Evolutionary conservation across 2,329 filamentous ascomycete species (phyloP).

Genomic region (Cercospora sesami): DNA sequence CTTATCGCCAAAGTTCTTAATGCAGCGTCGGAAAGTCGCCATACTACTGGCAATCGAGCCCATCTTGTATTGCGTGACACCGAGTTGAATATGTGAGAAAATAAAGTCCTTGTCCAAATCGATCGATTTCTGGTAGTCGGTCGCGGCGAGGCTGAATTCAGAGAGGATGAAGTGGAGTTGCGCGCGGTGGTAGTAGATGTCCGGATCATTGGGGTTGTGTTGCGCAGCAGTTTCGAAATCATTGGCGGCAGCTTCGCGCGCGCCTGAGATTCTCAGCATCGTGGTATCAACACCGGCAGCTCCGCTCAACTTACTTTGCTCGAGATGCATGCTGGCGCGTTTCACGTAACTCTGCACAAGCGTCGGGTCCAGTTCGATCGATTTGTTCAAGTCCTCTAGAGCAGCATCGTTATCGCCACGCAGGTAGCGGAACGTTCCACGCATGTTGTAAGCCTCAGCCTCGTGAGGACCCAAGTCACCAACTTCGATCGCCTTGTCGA

Average conservation of each 20-base stretch:
- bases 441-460: slow-evolving; percentile 92
- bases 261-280: slow-evolving; percentile 55
- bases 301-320: slow-evolving; percentile 65
- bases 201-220: slow-evolving; percentile 85
- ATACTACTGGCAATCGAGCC: slow-evolving; percentile 96
- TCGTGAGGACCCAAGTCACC: slow-evolving; percentile 79
- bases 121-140: slow-evolving; percentile 99
- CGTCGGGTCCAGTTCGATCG: slow-evolving; percentile 81
- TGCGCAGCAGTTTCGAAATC: slow-evolving; percentile 85
- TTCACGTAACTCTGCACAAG: slow-evolving; percentile 98
- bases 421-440: slow-evolving; percentile 92
- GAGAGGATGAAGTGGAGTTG: slow-evolving; percentile 97
- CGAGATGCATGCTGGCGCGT: slow-evolving; percentile 94
- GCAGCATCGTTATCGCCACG: slow-evolving; percentile 83
- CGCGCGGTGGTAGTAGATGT: slow-evolving; percentile 98
- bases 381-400: slow-evolving; percentile 83
- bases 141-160: slow-evolving; percentile 88
- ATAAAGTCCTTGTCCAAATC: slow-evolving; percentile 95
- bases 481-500: slow-evolving; percentile 83
- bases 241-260: slow-evolving; percentile 79
- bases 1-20: slow-evolving; percentile 97
- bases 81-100: slow-evolving; percentile 98
- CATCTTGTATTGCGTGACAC: slow-evolving; percentile 99
- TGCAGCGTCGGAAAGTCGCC: slow-evolving; percentile 94
- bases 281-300: slow-evolving; percentile 16